Conservation (phyloP, 2,329 filamentous ascomycete genomes). For the Hysterium pulicare region DNA sequence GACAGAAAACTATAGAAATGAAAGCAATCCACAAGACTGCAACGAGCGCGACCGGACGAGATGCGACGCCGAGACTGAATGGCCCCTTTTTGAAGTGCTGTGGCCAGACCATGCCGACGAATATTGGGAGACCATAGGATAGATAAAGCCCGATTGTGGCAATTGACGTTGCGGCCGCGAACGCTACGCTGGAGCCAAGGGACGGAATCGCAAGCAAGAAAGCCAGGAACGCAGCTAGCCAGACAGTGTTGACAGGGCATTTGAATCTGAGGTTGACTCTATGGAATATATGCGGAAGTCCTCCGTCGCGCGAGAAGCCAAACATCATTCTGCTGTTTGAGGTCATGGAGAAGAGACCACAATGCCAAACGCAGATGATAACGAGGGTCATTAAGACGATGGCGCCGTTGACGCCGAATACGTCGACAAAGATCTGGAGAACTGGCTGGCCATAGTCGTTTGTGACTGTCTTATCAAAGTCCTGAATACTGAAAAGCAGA, state of each 20-base stretch:
- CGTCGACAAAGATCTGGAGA: conserved; percentile 57
- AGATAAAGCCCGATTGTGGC: conserved; percentile 59
- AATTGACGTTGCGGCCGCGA: conserved; percentile 57
- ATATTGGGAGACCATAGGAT: conserved; percentile 56
- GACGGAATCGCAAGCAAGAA: conserved; percentile 57
- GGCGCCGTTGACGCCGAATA: conserved; percentile 55
- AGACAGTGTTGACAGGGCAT: conserved; percentile 52
- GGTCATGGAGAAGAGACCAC: conserved; percentile 57
- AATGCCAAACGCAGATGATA: conserved; percentile 61
- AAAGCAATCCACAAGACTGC: conserved; percentile 53
- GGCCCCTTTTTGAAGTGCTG: conserved; percentile 54
- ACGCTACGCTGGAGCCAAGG: conserved; percentile 54
- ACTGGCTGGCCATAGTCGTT: conserved; percentile 52
- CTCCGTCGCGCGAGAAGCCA: conserved; percentile 55
- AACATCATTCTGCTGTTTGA: conserved; percentile 60
- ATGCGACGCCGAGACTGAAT: conserved; percentile 50
- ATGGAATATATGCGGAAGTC: conserved; percentile 55
- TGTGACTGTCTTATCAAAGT: conserved; percentile 50
- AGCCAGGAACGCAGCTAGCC: conserved; percentile 53
- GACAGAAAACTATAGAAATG: conserved; percentile 57
- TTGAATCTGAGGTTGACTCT: conserved; percentile 50
- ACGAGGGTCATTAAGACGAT: conserved; percentile 55
- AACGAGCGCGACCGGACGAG: conserved; percentile 46
- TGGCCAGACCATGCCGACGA: conserved; percentile 54
- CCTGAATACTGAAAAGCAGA: conserved; percentile 58